Evolutionary conservation across 805 yeast genomes (phyloP), one percentile per base, ranked within the genome.

Genomic region (Sugiyamaella chiloensis): DNA sequence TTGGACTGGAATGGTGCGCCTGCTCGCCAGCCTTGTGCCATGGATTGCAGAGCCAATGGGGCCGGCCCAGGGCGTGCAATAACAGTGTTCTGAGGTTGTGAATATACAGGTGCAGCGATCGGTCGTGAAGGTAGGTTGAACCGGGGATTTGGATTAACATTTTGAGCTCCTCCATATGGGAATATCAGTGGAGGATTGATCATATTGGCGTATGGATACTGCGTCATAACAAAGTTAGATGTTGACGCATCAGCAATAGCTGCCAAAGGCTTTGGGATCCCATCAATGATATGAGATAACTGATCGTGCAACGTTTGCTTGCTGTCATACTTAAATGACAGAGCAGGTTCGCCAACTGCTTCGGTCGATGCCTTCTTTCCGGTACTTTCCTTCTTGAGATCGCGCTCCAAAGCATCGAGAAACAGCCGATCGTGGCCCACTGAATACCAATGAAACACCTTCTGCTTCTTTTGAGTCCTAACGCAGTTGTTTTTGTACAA

Each of bases 381-480:
- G 45, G 70, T 44, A 23, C 60, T 63, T 62, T 90, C 96, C 56
- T 85, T 81, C 66, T 87, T 89, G 61, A 90, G 67, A 63, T 93
- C 98, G 58, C 98, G 74, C 63, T 90, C 97, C 39, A 93, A 68
- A 0, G 97, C 97, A 66, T 93, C 98, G 2, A 88, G 81, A 76
- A 93, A 90, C 37, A 91, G 71, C 61, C 85, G 81, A 61, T 90
- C 96, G 66, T 91, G 98, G 20, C 93, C 93, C 7, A 93, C 97
- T 61, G 90, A 85, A 64, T 86, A 89, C 98, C 98, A 93, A 65
- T 85, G 88, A 63, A 91, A 91, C 36, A 91, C 97, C 62, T 93
- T 91, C 64, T 91, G 99, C 61, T 93, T 91, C 75, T 91, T 91
- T 60, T 91, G 97, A 0, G 99, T 91, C 58, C 96, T 76, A 21